Percentiles rank a stretch among this genome's conserved stretches.
Conservation (phyloP, 108 stramenopile genomes). For the Cyclotella baltica region DNA sequence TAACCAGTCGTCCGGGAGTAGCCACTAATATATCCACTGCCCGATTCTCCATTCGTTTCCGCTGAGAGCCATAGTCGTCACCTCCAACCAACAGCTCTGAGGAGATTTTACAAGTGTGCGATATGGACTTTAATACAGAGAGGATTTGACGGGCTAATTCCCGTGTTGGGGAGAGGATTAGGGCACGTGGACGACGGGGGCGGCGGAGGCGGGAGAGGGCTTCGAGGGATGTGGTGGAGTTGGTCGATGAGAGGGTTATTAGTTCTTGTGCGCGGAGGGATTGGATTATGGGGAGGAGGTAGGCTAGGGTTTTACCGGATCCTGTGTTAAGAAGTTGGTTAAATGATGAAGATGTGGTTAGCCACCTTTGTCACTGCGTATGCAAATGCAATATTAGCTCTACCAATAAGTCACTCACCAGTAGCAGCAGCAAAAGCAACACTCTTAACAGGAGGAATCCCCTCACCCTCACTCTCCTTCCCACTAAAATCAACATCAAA, state of each 20-base stretch:
- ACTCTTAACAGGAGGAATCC: constrained; percentile 22
- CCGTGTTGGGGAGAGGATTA: constrained; percentile 94
- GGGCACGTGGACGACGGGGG: constrained; percentile 87
- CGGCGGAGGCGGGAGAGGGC: constrained; percentile 48
- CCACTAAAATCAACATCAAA: constrained; percentile 19
- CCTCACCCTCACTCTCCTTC: background rate
- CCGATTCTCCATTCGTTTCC: too few relatives aligned
- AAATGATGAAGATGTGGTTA: constrained; percentile 41
- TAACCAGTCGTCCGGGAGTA: too few relatives aligned
- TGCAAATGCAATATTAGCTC: constrained; percentile 25
- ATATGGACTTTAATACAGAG: constrained; percentile 83
- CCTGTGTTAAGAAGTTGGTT: constrained; percentile 62
- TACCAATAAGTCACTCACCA: too few relatives aligned
- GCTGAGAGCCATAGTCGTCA: too few relatives aligned
- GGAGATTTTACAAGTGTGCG: constrained; percentile 87
- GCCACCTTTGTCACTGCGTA: constrained; percentile 77
- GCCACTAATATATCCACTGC: too few relatives aligned
- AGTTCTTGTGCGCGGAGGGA: constrained; percentile 81
- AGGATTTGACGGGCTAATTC: constrained; percentile 95
- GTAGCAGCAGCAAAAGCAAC: constrained; percentile 25
- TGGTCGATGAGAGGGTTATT: constrained; percentile 51
- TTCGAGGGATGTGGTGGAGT: constrained; percentile 23
- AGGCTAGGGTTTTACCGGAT: constrained; percentile 87
- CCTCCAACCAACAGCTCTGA: constrained; percentile 87
- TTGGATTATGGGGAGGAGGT: constrained; percentile 87